Evolutionary conservation across 1,284 basidiomycete genomes (phyloP), one percentile per base, ranked within the genome.

Genomic region (Pterulicium gracile): DNA sequence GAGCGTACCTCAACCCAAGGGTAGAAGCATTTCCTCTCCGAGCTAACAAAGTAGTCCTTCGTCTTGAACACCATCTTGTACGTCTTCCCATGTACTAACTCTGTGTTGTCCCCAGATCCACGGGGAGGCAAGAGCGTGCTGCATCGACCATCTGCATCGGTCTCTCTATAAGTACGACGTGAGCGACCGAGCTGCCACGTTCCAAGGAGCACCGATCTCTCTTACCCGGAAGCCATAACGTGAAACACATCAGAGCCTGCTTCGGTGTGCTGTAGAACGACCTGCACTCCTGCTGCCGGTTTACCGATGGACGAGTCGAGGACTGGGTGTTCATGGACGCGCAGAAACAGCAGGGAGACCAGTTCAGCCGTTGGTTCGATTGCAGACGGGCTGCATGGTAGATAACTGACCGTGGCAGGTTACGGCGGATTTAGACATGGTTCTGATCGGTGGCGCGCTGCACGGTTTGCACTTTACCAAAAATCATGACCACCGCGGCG

Each of bases 31-130:
- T 75, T 67, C 41, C 79, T 70, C 2, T 67, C 71, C 0, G 70
- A 73, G 18, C 58, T 61, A 23, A 79, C 77, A 59, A 94, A 95
- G 61, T 95, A 94, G 3, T 79, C 74, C 48, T 81, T 85, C 0
- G 86, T 89, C 58, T 78, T 77, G 69, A 96, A 95, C 3, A 79
- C 70, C 55, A 95, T 78, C 65, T 89, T 92, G 68, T 94, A 95
- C 2, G 77, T 65, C 27, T 32, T 32, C 1, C 83, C 81, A 14
- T 70, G 64, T 2, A 40, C 51, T n/a, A 77, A 62, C 46, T 66
- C 66, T 14, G 65, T 66, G 14, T 66, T 60, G 14, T 75, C 67
- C n/a, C 67, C 62, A 15, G 70, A 73, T 24, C 66, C 66, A 18
- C 59, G 59, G 1, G 74, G 65, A 19, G 77, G 73, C 18, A 81